phyloP scores from a whole-genome alignment of 352 stramenopile genomes.

The Blastocystis hominis region DNA sequence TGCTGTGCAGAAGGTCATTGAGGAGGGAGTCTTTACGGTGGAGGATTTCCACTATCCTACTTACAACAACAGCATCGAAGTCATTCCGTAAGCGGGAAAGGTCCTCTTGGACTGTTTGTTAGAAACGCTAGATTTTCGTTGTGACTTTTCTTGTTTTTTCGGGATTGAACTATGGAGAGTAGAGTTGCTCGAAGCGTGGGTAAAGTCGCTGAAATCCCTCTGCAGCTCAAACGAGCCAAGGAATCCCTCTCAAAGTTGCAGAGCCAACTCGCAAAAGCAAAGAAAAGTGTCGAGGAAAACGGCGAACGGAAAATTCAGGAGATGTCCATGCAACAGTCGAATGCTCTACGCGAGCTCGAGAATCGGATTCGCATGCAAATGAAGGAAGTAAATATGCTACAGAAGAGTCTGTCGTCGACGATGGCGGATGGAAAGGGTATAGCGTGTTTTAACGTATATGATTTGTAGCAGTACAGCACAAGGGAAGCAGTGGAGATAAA shows the following conservation, averaged over 20 bases:
- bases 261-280: not conserved
- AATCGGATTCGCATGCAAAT: not conserved
- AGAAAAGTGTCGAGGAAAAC: not conserved
- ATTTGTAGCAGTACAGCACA: not conserved
- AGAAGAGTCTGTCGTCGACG: not conserved
- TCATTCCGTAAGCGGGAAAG: constrained; percentile 60
- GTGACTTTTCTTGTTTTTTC: not conserved
- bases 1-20: constrained; percentile 61
- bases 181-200: constrained; percentile 12
- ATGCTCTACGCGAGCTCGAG: not conserved
- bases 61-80: constrained; percentile 64
- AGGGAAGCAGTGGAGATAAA: not conserved
- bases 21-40: constrained; percentile 61
- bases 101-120: constrained; percentile 10
- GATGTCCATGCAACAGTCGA: not conserved
- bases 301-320: not conserved
- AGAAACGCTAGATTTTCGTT: not conserved
- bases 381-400: not conserved
- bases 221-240: constrained; percentile 17
- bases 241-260: not conserved
- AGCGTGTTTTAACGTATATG: not conserved
- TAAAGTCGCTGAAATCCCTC: constrained; percentile 8
- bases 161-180: not conserved
- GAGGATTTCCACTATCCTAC: constrained; percentile 63
- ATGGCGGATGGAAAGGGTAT: not conserved